Evolutionary conservation across 768 basidiomycete species (phyloP).

Genomic region (Xerocomellus chrysenteron): DNA sequence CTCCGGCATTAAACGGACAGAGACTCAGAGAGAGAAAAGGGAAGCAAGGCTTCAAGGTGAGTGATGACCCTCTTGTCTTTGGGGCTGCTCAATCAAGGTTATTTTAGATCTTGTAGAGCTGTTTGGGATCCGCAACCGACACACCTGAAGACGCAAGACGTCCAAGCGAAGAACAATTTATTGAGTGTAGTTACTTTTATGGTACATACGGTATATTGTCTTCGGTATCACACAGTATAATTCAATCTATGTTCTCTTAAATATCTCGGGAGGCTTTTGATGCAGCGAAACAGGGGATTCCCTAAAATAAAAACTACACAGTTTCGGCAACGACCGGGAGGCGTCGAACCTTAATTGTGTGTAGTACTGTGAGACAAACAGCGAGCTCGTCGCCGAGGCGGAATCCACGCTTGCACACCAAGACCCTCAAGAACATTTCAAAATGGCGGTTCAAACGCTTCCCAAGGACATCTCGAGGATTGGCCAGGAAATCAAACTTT

Average conservation of each 20-base stretch:
- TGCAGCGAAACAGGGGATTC: background rate
- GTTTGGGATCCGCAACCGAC: slow-evolving; percentile 43
- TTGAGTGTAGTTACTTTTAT: background rate
- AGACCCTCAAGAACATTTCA: slow-evolving; percentile 37
- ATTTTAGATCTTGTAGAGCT: slow-evolving; percentile 57
- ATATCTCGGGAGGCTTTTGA: background rate
- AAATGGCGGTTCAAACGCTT: slow-evolving; percentile 72
- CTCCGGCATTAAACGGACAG: slow-evolving; percentile 74
- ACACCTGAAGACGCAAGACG: background rate
- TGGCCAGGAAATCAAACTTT: slow-evolving; percentile 89
- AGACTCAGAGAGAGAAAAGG: slow-evolving; percentile 72
- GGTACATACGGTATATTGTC: slow-evolving; percentile 17
- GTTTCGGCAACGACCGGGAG: slow-evolving; percentile 26
- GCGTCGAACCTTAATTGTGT: slow-evolving; percentile 26
- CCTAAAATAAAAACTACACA: slow-evolving; percentile 26
- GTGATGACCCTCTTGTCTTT: slow-evolving; percentile 7
- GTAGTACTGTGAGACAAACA: slow-evolving; percentile 15
- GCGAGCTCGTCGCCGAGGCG: slow-evolving; percentile 23
- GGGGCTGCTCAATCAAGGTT: background rate
- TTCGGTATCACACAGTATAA: slow-evolving; percentile 6
- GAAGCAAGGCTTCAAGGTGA: slow-evolving; percentile 81
- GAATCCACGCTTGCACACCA: slow-evolving; percentile 17
- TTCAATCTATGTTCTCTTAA: background rate
- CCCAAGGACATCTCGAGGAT: slow-evolving; percentile 81
- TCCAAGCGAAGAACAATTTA: background rate